phyloP scores from a whole-genome alignment of 2,329 filamentous ascomycete genomes.

The Diaporthe sp. region DNA sequence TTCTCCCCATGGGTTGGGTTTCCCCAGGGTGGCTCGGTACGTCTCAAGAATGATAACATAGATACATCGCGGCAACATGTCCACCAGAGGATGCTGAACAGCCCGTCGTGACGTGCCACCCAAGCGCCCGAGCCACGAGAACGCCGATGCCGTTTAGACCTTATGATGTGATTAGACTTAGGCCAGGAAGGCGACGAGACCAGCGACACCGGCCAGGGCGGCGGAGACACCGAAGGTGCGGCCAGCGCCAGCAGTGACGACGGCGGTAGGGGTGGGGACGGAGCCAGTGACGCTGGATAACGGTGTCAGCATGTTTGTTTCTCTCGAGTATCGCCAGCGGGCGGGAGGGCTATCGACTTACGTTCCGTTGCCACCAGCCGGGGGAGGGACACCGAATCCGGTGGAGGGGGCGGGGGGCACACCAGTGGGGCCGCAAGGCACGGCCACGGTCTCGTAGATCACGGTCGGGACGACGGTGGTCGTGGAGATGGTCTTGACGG shows the following conservation, averaged over 20 bases:
- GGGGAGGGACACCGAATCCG: slow-evolving; percentile 41
- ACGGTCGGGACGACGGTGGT: slow-evolving; percentile 69
- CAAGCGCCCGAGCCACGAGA: slow-evolving; percentile 49
- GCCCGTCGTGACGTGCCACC: slow-evolving; percentile 33
- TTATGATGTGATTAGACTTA: slow-evolving; percentile 52
- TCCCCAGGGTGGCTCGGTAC: slow-evolving; percentile 38
- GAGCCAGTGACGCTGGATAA: slow-evolving; percentile 48
- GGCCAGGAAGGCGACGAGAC: slow-evolving; percentile 67
- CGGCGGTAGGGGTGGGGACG: slow-evolving; percentile 50
- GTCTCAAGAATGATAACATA: slow-evolving; percentile 37
- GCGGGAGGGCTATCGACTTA: slow-evolving; percentile 44
- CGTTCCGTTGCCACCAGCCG: slow-evolving; percentile 48
- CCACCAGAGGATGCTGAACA: slow-evolving; percentile 24
- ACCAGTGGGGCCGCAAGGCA: slow-evolving; percentile 56
- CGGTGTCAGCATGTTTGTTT: slow-evolving; percentile 39
- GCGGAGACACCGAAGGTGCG: slow-evolving; percentile 65
- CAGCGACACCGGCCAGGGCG: slow-evolving; percentile 67
- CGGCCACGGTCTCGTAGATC: slow-evolving; percentile 63
- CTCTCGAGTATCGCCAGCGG: not conserved
- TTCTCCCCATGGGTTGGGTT: slow-evolving; percentile 34
- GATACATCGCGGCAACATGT: slow-evolving; percentile 36
- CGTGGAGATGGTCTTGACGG: slow-evolving; percentile 67
- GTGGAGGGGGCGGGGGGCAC: slow-evolving; percentile 43
- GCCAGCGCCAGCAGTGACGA: slow-evolving; percentile 65
- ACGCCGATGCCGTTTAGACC: slow-evolving; percentile 52